These are phyloP conservation scores for Neurospora crassa DNA, from an alignment of 2,329 filamentous ascomycete species.

Conservation along the genomic window DNA sequence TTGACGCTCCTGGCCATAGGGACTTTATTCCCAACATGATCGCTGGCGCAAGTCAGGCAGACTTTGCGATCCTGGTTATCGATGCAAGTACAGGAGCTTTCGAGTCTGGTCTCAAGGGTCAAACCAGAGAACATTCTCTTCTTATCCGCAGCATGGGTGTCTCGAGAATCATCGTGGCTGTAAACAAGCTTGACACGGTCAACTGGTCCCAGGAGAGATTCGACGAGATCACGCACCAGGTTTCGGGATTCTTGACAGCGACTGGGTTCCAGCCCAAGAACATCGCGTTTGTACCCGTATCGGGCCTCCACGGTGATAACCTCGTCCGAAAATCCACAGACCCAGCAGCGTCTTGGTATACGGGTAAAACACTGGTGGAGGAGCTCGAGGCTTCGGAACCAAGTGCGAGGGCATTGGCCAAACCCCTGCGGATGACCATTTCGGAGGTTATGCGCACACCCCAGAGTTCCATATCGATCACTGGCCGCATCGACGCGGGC, in stretches of 20 bases:
- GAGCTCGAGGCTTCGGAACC: slow-evolving; percentile 79
- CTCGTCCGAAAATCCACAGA: slow-evolving; percentile 53
- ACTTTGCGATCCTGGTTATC: slow-evolving; percentile 90
- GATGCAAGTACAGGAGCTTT: slow-evolving; percentile 87
- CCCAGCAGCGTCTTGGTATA: slow-evolving; percentile 65
- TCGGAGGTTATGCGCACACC: slow-evolving; percentile 77
- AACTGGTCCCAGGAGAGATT: slow-evolving; percentile 77
- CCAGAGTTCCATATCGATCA: slow-evolving; percentile 73
- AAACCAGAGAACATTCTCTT: slow-evolving; percentile 88
- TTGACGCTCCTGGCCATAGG: slow-evolving; percentile 88
- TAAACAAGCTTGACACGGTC: slow-evolving; percentile 91
- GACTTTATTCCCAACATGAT: slow-evolving; percentile 99
- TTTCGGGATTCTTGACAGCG: slow-evolving; percentile 70
- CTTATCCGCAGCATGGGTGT: slow-evolving; percentile 87
- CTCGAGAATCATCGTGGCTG: slow-evolving; percentile 74
- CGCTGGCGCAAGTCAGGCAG: slow-evolving; percentile 87
- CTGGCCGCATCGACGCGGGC: slow-evolving; percentile 78
- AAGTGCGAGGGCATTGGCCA: slow-evolving; percentile 58
- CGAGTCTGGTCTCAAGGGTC: slow-evolving; percentile 84
- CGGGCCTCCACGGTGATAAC: slow-evolving; percentile 82
- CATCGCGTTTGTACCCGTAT: slow-evolving; percentile 80
- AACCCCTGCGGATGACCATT: slow-evolving; percentile 78
- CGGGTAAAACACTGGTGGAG: slow-evolving; percentile 66
- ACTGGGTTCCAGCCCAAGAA: slow-evolving; percentile 77
- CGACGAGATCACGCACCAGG: slow-evolving; percentile 73